These are phyloP conservation scores for Coniosporium tulheliwenetii DNA, from an alignment of 2,329 filamentous ascomycete genomes.

Conservation along the genomic window DNA sequence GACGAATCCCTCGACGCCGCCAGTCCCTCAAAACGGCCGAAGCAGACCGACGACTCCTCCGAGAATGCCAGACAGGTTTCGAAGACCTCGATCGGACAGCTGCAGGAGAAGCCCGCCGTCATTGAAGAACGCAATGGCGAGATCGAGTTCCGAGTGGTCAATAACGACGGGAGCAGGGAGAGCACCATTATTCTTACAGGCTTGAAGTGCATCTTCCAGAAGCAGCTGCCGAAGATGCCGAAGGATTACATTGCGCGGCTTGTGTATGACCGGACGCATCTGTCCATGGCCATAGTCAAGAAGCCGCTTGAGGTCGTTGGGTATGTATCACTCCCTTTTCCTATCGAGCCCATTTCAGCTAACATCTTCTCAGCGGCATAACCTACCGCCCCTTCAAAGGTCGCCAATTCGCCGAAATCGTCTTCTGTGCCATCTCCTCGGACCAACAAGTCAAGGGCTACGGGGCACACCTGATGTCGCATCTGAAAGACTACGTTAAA, in stretches of 20 bases:
- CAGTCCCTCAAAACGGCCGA: slow-evolving; percentile 44
- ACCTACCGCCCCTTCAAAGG: slow-evolving; percentile 91
- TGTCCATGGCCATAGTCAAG: slow-evolving; percentile 96
- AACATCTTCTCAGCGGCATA: slow-evolving; percentile 51
- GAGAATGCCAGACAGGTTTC: slow-evolving; percentile 1
- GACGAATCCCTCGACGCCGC: slow-evolving; percentile 45
- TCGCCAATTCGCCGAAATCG: slow-evolving; percentile 90
- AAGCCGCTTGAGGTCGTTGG: slow-evolving; percentile 85
- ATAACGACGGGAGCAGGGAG: slow-evolving; percentile 81
- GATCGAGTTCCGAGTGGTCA: slow-evolving; percentile 94
- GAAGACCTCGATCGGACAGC: slow-evolving; percentile 9
- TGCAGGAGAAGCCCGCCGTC: slow-evolving; percentile 52
- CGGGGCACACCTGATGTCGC: slow-evolving; percentile 93
- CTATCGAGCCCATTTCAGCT: not conserved
- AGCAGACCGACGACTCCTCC: slow-evolving; percentile 19
- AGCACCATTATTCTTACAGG: slow-evolving; percentile 90
- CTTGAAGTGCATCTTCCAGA: slow-evolving; percentile 95
- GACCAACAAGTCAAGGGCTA: slow-evolving; percentile 99
- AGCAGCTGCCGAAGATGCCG: slow-evolving; percentile 97
- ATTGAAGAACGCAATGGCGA: slow-evolving; percentile 86
- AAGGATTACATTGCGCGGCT: slow-evolving; percentile 97
- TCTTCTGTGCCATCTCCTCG: slow-evolving; percentile 94
- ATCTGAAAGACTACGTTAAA: slow-evolving; percentile 96
- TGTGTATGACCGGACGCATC: slow-evolving; percentile 90
- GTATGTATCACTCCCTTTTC: slow-evolving; percentile 17